These are phyloP conservation scores for Chlorella sp. DNA, from an alignment of 139 green algal genomes.

Conservation along the genomic window DNA sequence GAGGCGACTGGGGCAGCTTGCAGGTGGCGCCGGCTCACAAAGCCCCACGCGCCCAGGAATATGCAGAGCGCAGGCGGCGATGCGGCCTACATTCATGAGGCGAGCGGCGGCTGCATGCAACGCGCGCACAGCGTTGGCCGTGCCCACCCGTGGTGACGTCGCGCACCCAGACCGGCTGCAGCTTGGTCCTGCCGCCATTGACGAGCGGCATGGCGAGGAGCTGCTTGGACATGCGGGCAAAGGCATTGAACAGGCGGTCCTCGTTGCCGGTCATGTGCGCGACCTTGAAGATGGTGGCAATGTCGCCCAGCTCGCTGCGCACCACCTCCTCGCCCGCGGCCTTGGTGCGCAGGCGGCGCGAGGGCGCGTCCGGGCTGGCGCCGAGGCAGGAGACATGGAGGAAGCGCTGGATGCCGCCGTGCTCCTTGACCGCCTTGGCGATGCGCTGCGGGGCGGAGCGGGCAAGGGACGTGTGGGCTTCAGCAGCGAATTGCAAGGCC, in stretches of 20 bases:
- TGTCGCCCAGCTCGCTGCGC: constrained; percentile 44
- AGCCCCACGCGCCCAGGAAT: neutral
- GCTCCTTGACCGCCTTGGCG: constrained; percentile 49
- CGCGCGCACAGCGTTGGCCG: neutral
- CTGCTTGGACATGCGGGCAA: constrained; percentile 66
- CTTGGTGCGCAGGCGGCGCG: constrained; percentile 80
- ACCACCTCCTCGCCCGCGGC: constrained; percentile 68
- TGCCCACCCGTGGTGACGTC: constrained; percentile 65
- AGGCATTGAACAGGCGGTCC: constrained; percentile 90
- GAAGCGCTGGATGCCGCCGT: constrained; percentile 61
- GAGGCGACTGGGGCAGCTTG: neutral
- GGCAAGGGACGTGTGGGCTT: no score
- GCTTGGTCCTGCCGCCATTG: constrained; percentile 61
- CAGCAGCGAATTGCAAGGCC: no score
- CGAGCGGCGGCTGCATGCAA: neutral
- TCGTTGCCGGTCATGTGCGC: constrained; percentile 87
- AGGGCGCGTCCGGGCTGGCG: constrained; percentile 61
- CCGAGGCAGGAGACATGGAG: constrained; percentile 82
- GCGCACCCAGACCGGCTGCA: constrained; percentile 68
- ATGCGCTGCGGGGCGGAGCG: no score
- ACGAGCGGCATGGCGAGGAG: constrained; percentile 74
- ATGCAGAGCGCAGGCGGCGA: neutral
- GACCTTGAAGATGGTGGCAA: constrained; percentile 77
- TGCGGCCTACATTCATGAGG: neutral
- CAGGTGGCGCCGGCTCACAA: neutral